Base-by-base conservation (phyloP, 2,329 filamentous ascomycete genomes). In the Ambrosiella cleistominuta region DNA sequence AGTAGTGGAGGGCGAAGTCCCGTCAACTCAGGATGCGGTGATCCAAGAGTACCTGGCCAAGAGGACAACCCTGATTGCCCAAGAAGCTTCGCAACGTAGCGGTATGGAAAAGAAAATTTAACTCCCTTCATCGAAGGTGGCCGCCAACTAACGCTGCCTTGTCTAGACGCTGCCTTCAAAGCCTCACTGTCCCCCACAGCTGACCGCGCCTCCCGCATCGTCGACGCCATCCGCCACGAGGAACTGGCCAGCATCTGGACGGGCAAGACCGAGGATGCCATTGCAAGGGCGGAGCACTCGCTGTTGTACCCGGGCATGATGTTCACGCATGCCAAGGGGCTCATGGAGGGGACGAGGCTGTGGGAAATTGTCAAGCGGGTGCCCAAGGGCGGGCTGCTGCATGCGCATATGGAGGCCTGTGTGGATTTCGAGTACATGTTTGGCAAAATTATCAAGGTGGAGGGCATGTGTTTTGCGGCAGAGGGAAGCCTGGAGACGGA, bases 361-460 rank as follows among this genome's bases (percentile, higher is more conserved):
- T 97, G 88, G 88, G 77, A 81, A 63, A 93, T 96, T 64, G 78
- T 95, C 13, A 79, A 83, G 60, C 78, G 74, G 62, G 88, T 97
- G 86, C 91, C 91, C 36, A 97, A 97, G 69, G 93, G 91, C 11
- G 77, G 83, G 7, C 74, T 95, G 37, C 71, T 95, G 61, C 90
- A 97, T 71, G 88, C 88, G 49, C 90, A 97, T 69, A 74, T 94
- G 66, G 87, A 94, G 68, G 88, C 90, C 64, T 94, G 94, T 82
- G 85, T 95, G 54, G 86, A 95, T 68, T 81, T 89, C 63, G 85
- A 88, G 66, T 94, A 82, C 72, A 71, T 95, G 7, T 76, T 95
- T 44, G 78, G 83, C 5, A 76, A 85, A 64, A 79, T 87, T 1
- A 75, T 97, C 62, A 72, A 75, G 9, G 84, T 81, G 0, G 80